Evolutionary conservation across 371 early-diverging fungal species (phyloP).

Genomic region (Syncephalastrum sp.): DNA sequence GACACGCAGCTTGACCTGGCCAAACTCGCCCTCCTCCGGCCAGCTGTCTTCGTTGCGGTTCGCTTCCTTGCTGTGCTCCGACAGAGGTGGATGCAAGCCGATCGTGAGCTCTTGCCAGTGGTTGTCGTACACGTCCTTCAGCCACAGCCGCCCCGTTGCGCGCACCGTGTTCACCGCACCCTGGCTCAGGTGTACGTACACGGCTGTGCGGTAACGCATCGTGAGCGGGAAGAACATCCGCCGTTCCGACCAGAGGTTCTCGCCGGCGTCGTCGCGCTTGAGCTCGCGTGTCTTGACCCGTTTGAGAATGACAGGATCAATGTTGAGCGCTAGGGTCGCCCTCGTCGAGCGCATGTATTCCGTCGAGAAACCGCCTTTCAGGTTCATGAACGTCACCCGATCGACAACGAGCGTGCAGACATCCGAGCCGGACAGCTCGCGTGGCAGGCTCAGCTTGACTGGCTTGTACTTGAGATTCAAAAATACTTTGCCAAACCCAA

Average conservation of each 20-base stretch:
- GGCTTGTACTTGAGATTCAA: constrained; percentile 31
- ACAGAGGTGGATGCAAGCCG: constrained; percentile 15
- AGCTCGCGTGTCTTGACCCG: constrained; percentile 15
- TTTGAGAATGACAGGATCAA: constrained; percentile 27
- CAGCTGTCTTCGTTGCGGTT: constrained; percentile 32
- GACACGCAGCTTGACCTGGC: constrained; percentile 19
- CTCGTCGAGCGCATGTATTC: constrained; percentile 10
- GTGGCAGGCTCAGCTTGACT: constrained; percentile 26
- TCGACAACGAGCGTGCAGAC: constrained; percentile 33
- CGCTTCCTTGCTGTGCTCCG: constrained; percentile 14
- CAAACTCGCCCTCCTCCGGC: constrained; percentile 19
- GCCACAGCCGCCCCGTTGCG: constrained; percentile 27
- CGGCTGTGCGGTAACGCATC: constrained; percentile 32
- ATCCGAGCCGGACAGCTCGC: constrained; percentile 25
- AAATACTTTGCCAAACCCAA: constrained; percentile 32
- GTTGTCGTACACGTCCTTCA: constrained; percentile 23
- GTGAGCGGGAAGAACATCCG: constrained; percentile 28
- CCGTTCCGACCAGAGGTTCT: constrained; percentile 14
- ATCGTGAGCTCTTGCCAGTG: constrained; percentile 24
- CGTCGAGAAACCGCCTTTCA: constrained; percentile 16
- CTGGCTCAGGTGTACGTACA: constrained; percentile 27
- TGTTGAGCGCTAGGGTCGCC: constrained; percentile 24
- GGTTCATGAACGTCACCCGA: constrained; percentile 11
- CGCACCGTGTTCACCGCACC: constrained; percentile 10
- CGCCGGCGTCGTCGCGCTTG: background rate